Base-by-base conservation (phyloP, 2,329 filamentous ascomycete species). In the Beauveria varroae region DNA sequence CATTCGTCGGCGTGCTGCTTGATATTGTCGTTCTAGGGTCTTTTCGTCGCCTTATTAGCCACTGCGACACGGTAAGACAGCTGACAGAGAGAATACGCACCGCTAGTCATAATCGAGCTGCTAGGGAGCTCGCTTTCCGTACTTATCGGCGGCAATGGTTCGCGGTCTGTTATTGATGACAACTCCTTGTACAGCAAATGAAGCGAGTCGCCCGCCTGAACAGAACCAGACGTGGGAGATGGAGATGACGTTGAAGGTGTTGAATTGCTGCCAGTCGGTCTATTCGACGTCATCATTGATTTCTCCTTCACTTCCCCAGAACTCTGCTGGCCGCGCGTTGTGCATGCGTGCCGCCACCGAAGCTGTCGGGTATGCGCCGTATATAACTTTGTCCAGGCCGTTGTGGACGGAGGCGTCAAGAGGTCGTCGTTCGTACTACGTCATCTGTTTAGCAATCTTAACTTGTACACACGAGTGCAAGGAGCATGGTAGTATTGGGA, bases 1-100 rank as follows among this genome's bases (percentile, higher is more conserved):
- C 67, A 58, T 73, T 73, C 5, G 67, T 72, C 3, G 66, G 63
- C 2, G 65, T 64, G 22, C 28, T 53, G n/a, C 54, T 14, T 8
- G 58, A 37, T 12, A 30, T 34, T n/a, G 43, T 26, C 30, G 57
- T 60, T 56, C 14, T 62, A 3, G 47, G 26, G 53, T 61, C 59
- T 61, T 28, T 46, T n/a, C 9, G 7, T 14, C 46, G 2, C 54
- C 4, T 57, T 37, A 57, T 57, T 37, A 57, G 54, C 54, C 3
- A 16, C n/a, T 46, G 43, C 43, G n/a, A 10, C 43, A 1, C 3
- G 24, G 43, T 20, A 12, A 22, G 6, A 12, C 20, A 8, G 8
- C n/a, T 51, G 3, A 5, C 2, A 43, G 16, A 12, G 2, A 46
- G 2, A 37, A 2, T 1, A 60, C 58, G 1, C 10, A 61, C 59